Evolutionary conservation across 2,329 filamentous ascomycete species (phyloP).

Genomic region (Paracoccidioides lutzii): DNA sequence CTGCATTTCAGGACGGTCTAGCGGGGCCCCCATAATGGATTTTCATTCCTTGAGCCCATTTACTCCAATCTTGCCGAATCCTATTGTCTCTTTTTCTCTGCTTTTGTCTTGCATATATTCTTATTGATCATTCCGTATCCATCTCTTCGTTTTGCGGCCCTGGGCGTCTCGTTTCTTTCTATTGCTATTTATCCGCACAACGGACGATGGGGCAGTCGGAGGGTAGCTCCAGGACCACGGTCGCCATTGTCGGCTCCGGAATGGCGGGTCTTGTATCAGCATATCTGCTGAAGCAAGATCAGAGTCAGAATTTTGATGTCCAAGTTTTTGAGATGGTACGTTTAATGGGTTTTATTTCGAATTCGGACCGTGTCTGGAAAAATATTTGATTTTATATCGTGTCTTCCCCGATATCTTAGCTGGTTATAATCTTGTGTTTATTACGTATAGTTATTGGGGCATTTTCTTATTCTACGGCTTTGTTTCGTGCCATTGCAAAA

Average conservation of each 20-base stretch:
- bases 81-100: too few species aligned
- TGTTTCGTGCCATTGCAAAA: not conserved
- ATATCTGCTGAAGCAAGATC: constrained; percentile 33
- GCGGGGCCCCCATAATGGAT: too few species aligned
- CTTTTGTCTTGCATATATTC: too few species aligned
- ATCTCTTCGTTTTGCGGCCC: not conserved
- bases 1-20: too few species aligned
- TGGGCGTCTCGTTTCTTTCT: not conserved
- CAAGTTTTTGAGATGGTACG: constrained; percentile 35
- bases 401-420: not conserved
- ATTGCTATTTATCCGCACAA: not conserved
- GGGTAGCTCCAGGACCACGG: constrained; percentile 13
- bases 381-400: not conserved
- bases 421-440: not conserved
- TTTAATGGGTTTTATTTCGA: not conserved
- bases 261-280: constrained; percentile 39
- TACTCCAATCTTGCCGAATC: too few species aligned
- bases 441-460: not conserved
- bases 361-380: not conserved
- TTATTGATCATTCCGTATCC: not conserved
- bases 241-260: constrained; percentile 38
- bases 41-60: too few species aligned
- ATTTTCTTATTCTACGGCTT: not conserved
- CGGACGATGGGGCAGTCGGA: not conserved
- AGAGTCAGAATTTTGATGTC: constrained; percentile 29